phyloP scores from a whole-genome alignment of 106 monocot genomes.

The Dactylorhiza incarnata region DNA sequence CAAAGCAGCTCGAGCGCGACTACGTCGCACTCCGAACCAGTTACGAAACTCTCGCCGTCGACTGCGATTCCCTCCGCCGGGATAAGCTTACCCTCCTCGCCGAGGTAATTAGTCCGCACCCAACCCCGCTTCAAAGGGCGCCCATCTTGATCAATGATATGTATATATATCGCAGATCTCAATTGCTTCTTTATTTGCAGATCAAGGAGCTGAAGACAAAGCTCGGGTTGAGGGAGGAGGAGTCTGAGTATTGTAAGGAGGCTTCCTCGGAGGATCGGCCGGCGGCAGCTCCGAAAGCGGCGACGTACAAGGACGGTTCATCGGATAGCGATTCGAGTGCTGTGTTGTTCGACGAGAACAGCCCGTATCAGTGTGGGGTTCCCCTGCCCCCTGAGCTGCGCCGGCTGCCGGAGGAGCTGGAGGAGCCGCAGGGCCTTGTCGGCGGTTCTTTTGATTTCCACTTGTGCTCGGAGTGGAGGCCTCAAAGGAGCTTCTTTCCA shows the following conservation, averaged over 20 bases:
- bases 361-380: background rate
- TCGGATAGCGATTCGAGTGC: conserved; percentile 54
- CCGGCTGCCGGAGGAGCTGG: background rate
- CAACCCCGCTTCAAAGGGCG: background rate
- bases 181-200: conserved; percentile 13
- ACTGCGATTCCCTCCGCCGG: conserved; percentile 44
- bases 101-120: conserved; percentile 28
- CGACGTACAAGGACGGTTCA: conserved; percentile 29
- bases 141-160: background rate
- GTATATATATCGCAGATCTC: background rate
- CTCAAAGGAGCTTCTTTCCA: conserved; percentile 10
- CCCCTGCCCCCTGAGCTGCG: too few relatives aligned
- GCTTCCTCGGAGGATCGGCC: background rate
- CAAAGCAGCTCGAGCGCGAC: conserved; percentile 72
- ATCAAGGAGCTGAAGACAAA: conserved; percentile 30
- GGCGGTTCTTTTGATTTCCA: background rate
- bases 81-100: conserved; percentile 42
- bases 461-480: background rate
- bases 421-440: background rate
- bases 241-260: conserved; percentile 13
- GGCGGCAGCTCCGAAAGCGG: background rate
- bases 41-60: conserved; percentile 29
- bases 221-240: conserved; percentile 8
- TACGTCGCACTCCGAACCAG: conserved; percentile 36
- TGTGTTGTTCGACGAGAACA: conserved; percentile 34